A percentile compares a stretch with the other conserved stretches of the same genome.
Conservation (phyloP, 192 early-diverging fungal genomes). For the Linnemannia elongata region DNA sequence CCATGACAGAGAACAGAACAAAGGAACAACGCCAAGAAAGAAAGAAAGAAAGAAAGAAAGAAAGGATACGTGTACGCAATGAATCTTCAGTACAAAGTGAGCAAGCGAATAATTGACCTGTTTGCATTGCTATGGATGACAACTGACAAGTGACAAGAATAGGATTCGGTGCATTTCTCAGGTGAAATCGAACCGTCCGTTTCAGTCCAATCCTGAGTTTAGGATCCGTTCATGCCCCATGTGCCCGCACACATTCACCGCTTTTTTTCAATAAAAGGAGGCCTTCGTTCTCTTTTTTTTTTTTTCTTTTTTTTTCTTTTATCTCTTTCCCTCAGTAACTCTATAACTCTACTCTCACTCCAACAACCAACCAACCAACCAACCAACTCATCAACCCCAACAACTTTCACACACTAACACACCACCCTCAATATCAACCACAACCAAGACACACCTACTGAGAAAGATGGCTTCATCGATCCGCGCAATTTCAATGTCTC, state of each 20-base stretch:
- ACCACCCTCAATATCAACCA: neutral
- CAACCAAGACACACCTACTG: neutral
- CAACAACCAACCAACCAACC: neutral
- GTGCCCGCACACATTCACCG: neutral
- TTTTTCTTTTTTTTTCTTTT: neutral
- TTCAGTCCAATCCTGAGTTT: neutral
- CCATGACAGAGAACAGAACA: neutral
- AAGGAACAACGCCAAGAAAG: too few species aligned
- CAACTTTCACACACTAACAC: neutral
- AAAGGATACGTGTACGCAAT: too few species aligned
- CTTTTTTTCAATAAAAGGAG: neutral
- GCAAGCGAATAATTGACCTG: neutral
- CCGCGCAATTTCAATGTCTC: slow-evolving; percentile 25
- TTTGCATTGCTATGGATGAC: neutral
- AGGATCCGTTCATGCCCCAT: neutral
- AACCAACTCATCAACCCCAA: neutral
- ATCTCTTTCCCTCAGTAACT: neutral
- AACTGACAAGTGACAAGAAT: neutral
- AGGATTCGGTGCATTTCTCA: neutral
- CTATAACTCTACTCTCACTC: neutral
- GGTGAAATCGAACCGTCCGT: neutral
- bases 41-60: too few species aligned
- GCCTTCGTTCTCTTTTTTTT: neutral
- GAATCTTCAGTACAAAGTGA: too few species aligned
- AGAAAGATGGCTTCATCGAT: slow-evolving; percentile 19